Percentiles rank a stretch among this genome's conserved stretches.
These are phyloP conservation scores for Larix sibirica DNA, from an alignment of 83 land plant species.

Conservation along the genomic window DNA sequence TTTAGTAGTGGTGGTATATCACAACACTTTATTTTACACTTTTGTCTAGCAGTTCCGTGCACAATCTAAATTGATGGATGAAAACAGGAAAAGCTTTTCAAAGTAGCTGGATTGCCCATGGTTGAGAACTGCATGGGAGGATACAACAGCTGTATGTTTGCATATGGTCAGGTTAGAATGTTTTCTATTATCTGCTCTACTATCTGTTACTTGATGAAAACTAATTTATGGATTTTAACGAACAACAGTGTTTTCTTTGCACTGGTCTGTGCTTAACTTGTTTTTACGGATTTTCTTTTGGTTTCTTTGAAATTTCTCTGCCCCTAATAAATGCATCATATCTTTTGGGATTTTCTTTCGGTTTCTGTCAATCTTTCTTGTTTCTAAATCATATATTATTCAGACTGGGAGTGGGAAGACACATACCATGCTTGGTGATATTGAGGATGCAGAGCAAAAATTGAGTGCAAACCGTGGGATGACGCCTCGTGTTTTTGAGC, in stretches of 20 bases:
- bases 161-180: constrained; percentile 88
- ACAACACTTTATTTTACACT: background rate
- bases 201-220: background rate
- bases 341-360: background rate
- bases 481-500: constrained; percentile 95
- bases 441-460: constrained; percentile 70
- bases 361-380: background rate
- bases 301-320: background rate
- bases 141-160: constrained; percentile 98
- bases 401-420: constrained; percentile 98
- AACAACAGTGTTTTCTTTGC: background rate
- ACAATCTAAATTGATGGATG: constrained; percentile 6
- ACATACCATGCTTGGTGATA: constrained; percentile 95
- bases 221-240: background rate
- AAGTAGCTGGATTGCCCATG: constrained; percentile 96
- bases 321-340: background rate
- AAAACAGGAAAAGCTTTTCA: constrained; percentile 87
- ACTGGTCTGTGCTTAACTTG: background rate
- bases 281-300: background rate
- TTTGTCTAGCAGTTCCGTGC: background rate
- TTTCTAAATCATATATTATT: constrained; percentile 6
- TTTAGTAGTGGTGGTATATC: constrained; percentile 7
- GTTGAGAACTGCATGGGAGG: constrained; percentile 93
- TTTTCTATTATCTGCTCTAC: background rate
- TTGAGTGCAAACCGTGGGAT: constrained; percentile 86